phyloP scores from a whole-genome alignment of 345 rosid species.

The Cardamine occulta region DNA sequence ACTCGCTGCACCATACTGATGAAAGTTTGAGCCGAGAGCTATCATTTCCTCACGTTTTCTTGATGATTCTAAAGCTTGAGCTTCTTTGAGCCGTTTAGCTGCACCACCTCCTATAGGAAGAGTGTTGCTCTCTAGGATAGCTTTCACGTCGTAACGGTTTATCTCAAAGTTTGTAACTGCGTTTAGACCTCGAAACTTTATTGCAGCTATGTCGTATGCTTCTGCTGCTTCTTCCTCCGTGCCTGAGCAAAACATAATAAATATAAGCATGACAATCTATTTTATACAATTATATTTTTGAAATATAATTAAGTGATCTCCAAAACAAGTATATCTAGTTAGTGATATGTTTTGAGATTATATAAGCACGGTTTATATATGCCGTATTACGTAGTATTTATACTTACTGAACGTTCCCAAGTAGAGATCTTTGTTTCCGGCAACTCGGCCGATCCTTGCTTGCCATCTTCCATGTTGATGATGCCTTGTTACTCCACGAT shows the following conservation, averaged over 20 bases:
- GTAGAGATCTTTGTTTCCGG: conserved; percentile 99
- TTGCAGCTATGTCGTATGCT: conserved; percentile 98
- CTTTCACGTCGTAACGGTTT: conserved; percentile 93
- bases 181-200: conserved; percentile 86
- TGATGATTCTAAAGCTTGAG: conserved; percentile 91
- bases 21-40: conserved; percentile 68
- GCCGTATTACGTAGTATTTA: neutral
- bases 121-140: conserved; percentile 91
- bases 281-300: too few species aligned
- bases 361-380: neutral
- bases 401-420: conserved; percentile 95
- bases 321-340: neutral
- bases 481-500: conserved; percentile 99
- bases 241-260: conserved; percentile 47
- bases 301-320: neutral
- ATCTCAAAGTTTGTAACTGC: conserved; percentile 98
- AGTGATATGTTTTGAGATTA: neutral
- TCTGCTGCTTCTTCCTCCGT: conserved; percentile 99
- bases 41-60: conserved; percentile 86
- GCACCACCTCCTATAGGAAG: conserved; percentile 98
- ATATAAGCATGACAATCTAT: conserved; percentile 6
- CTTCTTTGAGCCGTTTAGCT: conserved; percentile 92
- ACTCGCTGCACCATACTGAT: conserved; percentile 59
- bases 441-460: conserved; percentile 98
- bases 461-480: conserved; percentile 99